Evolutionary conservation across 2,329 filamentous ascomycete species (phyloP).

Genomic region (Dothideomycetes sp.): DNA sequence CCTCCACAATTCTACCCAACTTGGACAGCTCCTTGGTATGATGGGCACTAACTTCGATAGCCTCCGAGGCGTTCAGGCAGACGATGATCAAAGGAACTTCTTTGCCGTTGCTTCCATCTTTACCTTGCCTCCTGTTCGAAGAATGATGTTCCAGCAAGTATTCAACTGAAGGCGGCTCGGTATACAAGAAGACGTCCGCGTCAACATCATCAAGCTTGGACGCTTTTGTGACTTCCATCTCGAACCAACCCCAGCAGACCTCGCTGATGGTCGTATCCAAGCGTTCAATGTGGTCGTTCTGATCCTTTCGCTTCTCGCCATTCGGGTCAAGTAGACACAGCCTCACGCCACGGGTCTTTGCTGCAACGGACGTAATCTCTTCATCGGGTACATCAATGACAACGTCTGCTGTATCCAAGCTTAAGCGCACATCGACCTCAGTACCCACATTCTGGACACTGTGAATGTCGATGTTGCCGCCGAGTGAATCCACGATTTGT

Average conservation of each 20-base stretch:
- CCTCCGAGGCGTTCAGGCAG: slow-evolving; percentile 28
- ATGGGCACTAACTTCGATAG: slow-evolving; percentile 17
- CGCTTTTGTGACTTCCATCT: slow-evolving; percentile 13
- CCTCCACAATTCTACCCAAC: slow-evolving; percentile 12
- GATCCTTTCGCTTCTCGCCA: slow-evolving; percentile 2
- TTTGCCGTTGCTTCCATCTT: slow-evolving; percentile 1
- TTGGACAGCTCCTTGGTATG: slow-evolving; percentile 13
- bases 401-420: not conserved
- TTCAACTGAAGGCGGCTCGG: slow-evolving; percentile 12
- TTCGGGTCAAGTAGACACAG: slow-evolving; percentile 11
- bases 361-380: not conserved
- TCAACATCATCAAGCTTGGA: slow-evolving; percentile 4
- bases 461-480: slow-evolving; percentile 49
- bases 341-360: slow-evolving; percentile 9
- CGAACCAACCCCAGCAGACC: slow-evolving; percentile 14
- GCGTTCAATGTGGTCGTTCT: slow-evolving; percentile 8
- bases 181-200: slow-evolving; percentile 13
- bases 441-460: slow-evolving; percentile 46
- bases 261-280: slow-evolving; percentile 11
- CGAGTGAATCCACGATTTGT: slow-evolving; percentile 49
- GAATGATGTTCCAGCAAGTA: slow-evolving; percentile 12
- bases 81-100: slow-evolving; percentile 27
- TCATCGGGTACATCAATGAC: not conserved
- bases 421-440: slow-evolving; percentile 10
- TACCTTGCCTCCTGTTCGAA: not conserved